Evolutionary conservation across 2,329 filamentous ascomycete genomes (phyloP).

Genomic region (Dothideomycetes sp.): DNA sequence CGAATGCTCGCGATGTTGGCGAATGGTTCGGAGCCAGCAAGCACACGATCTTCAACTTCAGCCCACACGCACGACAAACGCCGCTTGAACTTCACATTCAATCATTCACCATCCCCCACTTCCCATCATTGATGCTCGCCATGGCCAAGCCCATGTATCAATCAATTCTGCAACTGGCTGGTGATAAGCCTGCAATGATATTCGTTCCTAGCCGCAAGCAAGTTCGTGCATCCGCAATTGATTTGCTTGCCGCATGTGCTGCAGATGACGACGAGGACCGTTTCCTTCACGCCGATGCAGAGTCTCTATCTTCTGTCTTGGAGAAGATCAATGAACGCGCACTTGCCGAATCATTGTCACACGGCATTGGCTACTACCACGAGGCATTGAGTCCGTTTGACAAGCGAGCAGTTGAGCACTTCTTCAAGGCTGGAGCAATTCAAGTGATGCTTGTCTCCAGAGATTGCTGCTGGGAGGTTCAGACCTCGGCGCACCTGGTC

Average conservation of each 20-base stretch:
- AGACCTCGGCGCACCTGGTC: conserved; percentile 78
- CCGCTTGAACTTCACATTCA: conserved; percentile 91
- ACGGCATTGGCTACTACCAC: conserved; percentile 95
- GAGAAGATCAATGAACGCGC: conserved; percentile 76
- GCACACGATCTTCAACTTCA: conserved; percentile 98
- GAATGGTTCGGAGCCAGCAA: conserved; percentile 98
- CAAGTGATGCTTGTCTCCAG: conserved; percentile 74
- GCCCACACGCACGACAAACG: conserved; percentile 76
- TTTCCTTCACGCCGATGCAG: conserved; percentile 75
- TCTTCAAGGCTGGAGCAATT: conserved; percentile 81
- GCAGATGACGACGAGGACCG: conserved; percentile 87
- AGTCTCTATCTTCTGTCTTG: conserved; percentile 73
- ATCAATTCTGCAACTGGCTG: conserved; percentile 75
- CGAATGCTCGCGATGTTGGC: conserved; percentile 86
- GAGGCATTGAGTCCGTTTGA: conserved; percentile 83
- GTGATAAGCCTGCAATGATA: conserved; percentile 75
- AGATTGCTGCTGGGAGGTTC: conserved; percentile 93
- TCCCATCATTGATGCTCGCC: conserved; percentile 94
- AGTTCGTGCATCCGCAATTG: conserved; percentile 73
- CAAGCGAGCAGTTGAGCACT: conserved; percentile 84
- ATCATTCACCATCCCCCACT: conserved; percentile 90
- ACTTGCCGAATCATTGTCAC: conserved; percentile 77
- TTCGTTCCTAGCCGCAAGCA: conserved; percentile 94
- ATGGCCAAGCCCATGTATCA: conserved; percentile 94
- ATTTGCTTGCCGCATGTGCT: conserved; percentile 76